A percentile compares a stretch with the other conserved stretches of the same genome.
Conservation (phyloP, 2,329 filamentous ascomycete species). For the Penicillium sp. region DNA sequence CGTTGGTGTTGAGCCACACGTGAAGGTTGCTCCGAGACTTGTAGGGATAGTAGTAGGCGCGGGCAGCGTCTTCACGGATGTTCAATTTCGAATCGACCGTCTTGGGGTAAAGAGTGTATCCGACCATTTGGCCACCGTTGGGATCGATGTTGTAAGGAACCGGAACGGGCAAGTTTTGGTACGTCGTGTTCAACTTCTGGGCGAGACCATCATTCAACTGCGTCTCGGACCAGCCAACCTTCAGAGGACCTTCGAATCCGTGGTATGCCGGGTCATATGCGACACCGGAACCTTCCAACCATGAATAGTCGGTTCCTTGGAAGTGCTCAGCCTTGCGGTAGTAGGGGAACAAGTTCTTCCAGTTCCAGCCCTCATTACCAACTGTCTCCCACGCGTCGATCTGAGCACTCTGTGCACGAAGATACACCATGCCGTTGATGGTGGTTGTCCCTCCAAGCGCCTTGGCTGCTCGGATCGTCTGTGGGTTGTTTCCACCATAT, state of each 20-base stretch:
- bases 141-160: slow-evolving; percentile 40
- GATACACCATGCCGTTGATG: slow-evolving; percentile 44
- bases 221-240: slow-evolving; percentile 23
- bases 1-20: slow-evolving; percentile 42
- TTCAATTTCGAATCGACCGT: slow-evolving; percentile 39
- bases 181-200: slow-evolving; percentile 16
- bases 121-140: slow-evolving; percentile 44
- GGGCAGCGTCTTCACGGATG: slow-evolving; percentile 45
- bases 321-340: slow-evolving; percentile 29
- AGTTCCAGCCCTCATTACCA: slow-evolving; percentile 31
- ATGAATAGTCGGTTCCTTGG: slow-evolving; percentile 11
- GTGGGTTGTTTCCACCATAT: slow-evolving; percentile 27
- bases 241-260: slow-evolving; percentile 26
- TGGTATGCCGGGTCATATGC: slow-evolving; percentile 24
- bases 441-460: slow-evolving; percentile 42
- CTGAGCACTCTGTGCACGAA: slow-evolving; percentile 33
- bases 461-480: slow-evolving; percentile 40
- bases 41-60: slow-evolving; percentile 47
- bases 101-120: slow-evolving; percentile 42
- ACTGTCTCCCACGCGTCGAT: slow-evolving; percentile 35
- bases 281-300: slow-evolving; percentile 20
- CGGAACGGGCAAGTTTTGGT: slow-evolving; percentile 30
- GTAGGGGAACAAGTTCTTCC: slow-evolving; percentile 29
- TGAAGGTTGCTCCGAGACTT: slow-evolving; percentile 41
- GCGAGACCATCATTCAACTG: slow-evolving; percentile 20